Base-by-base conservation (phyloP, 1,139 yeast genomes). In the Saccharomyces hybrid region DNA sequence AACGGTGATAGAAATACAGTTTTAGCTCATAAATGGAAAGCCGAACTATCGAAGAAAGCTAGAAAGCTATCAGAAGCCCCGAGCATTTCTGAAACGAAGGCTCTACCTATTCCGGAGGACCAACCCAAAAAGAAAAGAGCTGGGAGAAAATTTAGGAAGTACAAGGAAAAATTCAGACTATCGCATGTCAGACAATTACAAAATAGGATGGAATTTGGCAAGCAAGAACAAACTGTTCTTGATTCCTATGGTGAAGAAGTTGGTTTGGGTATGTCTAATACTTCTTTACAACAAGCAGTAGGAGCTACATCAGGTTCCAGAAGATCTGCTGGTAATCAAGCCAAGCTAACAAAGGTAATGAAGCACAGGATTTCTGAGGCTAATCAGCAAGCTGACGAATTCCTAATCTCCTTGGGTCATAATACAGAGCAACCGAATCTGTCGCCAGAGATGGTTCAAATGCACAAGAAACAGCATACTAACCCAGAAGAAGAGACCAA, bases 181-280 rank as follows among this genome's bases (percentile, higher is more conserved):
- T 85, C 96, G 0, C 96, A 90, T 52, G 68, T 88, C 47, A 84
- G 91, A 42, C 84, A 83, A 62, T 87, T 96, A 1, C 96, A 89
- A 62, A 90, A 91, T 66, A 81, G 88, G 62, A 79, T 91, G 81
- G 85, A 79, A 50, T 91, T 91, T 72, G 96, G 96, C 6, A 78
- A 83, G 61, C 76, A 76, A 57, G 95, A 88, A 66, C 84, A 79
- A 32, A 77, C 84, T 0, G 74, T 79, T 3, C 76, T 76, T 57
- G 89, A 85, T 60, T 75, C 81, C 0, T 84, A 75, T 66, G 96
- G 95, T 11, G 93, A 88, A 59, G 95, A 88, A 61, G 76, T 86
- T 46, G 96, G 96, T 0, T 65, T 88, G 54, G 96, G 96, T 4
- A 81, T 88, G 89, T 77, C 84, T 25, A 58, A 52, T 28, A 51